A percentile compares a stretch with the other conserved stretches of the same genome.
These are phyloP conservation scores for Phialemoniopsis sp. DNA, from an alignment of 2,329 filamentous ascomycete species.

Conservation along the genomic window DNA sequence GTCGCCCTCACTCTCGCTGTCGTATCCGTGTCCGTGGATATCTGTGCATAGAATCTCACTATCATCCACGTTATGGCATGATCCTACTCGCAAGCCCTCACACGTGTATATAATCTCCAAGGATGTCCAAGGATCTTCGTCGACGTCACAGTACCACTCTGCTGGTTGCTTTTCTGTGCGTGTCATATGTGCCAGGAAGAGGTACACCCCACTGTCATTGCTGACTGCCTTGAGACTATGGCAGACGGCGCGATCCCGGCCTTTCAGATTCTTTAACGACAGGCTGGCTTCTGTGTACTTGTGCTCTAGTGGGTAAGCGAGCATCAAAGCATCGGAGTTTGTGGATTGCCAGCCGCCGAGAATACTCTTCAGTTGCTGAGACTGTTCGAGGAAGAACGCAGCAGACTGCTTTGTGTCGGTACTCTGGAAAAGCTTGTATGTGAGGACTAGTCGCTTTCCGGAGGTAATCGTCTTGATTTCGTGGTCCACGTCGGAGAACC, in stretches of 20 bases:
- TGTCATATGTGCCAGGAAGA: slow-evolving; percentile 15
- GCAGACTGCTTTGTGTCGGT: slow-evolving; percentile 7
- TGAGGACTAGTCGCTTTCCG: slow-evolving; percentile 40
- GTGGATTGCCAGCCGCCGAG: slow-evolving; percentile 8
- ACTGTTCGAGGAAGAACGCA: slow-evolving; percentile 8
- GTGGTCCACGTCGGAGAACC: slow-evolving; percentile 45
- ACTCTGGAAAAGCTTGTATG: slow-evolving; percentile 40
- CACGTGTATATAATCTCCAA: slow-evolving; percentile 3
- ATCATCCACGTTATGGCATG: neutral
- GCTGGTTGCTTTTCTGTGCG: slow-evolving; percentile 1
- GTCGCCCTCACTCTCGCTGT: slow-evolving; percentile 8
- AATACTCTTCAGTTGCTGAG: slow-evolving; percentile 4
- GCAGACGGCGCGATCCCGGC: slow-evolving; percentile 12
- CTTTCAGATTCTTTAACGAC: slow-evolving; percentile 15
- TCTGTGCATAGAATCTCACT: slow-evolving; percentile 9
- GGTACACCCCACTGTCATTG: slow-evolving; percentile 5
- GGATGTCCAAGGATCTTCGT: slow-evolving; percentile 1
- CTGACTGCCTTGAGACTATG: slow-evolving; percentile 10
- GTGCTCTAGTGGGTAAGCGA: slow-evolving; percentile 15
- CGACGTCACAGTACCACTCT: neutral
- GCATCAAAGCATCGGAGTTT: neutral
- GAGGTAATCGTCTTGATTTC: slow-evolving; percentile 35
- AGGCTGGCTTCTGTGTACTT: slow-evolving; percentile 15
- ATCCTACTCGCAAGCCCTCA: neutral
- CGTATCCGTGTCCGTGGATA: neutral